Base-by-base conservation (phyloP, 306 rosid genomes). In the Vigna trinervia region DNA sequence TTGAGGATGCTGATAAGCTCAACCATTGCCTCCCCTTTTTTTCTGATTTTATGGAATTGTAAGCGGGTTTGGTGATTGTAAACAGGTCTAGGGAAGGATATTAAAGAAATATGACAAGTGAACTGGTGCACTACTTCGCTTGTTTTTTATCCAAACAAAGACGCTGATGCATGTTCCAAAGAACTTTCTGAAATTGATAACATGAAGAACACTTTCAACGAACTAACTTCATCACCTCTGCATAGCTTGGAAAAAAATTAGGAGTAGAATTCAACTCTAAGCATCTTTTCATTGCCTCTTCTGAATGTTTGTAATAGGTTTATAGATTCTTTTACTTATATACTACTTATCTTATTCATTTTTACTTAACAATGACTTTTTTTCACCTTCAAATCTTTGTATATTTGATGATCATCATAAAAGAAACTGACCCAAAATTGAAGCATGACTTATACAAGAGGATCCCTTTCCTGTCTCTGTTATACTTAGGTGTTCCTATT, bases 61-160 rank as follows among this genome's bases (percentile, higher is more conserved):
- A 43, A 60, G 43, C 45, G 45, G 8, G 69, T 63, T 66, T 66
- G 52, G 20, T 22, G 56, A 67, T 67, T 74, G 20, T 63, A 62
- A 56, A 75, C 76, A 81, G 88, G 80, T 73, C 80, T 94, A 71
- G 92, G 88, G 81, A 94, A 94, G 92, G 88, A 94, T 94, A 85
- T 85, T 92, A 68, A 94, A 94, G 89, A 94, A 94, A 79, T 91
- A 94, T 53, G 96, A 92, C 69, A 94, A 92, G 89, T 23, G 28
- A 23, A 28, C 32, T 8, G 96, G 97, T 63, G 93, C 88, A 68
- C 86, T 89, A 10, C 53, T 83, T 70, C 92, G 96, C 38, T 71
- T 90, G 58, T 90, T 97, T 63, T 90, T 89, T 64, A 88, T 94
- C 84, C 32, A 28, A 28, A 28, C 32, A 28, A 85, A 83, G 30